Base-by-base conservation (phyloP, 2,329 filamentous ascomycete species). In the Clonostachys solani region DNA sequence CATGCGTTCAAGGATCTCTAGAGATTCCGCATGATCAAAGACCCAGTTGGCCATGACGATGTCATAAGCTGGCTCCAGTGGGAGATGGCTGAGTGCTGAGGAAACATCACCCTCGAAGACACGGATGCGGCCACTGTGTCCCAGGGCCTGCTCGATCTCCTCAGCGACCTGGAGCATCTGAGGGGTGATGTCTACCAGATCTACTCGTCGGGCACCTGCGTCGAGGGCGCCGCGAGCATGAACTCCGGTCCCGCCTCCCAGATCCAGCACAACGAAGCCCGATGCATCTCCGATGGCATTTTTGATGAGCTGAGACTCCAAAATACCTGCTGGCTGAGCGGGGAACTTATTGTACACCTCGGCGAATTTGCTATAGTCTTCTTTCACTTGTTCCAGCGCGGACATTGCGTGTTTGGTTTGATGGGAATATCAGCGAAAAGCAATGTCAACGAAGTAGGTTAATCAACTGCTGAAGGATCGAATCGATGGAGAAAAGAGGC, bases 21-120 rank as follows among this genome's bases (percentile, higher is more conserved):
- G 29, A 19, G 37, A 56, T 5, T 49, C 50, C 16, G 57, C 59
- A 49, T 61, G 59, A 47, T 61, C 58, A 45, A 66, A 56, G 23
- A 60, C 46, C 60, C 61, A 65, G 48, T 64, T 63, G 5, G 55
- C 60, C 60, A 64, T 62, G 43, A 62, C 58, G 16, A 64, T 45
- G 44, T 64, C 63, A 47, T 66, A 66, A 7, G 33, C 19, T 18
- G 59, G 52, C 33, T 58, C 52, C 7, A 38, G 36, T 18, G 36
- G 15, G 36, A 18, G 15, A 18, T 38, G 4, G 36, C 17, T 12
- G 8, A 64, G 48, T 13, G 60, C 51, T 46, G 55, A 41, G 18
- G 56, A 47, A 6, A 54, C 52, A 44, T 62, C 60, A 3, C 48
- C 60, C 19, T 53, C 50, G 45, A 58, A 52, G 53, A 53, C 61